phyloP scores from a whole-genome alignment of 2,329 filamentous ascomycete species.

The Clarireedia sp. region DNA sequence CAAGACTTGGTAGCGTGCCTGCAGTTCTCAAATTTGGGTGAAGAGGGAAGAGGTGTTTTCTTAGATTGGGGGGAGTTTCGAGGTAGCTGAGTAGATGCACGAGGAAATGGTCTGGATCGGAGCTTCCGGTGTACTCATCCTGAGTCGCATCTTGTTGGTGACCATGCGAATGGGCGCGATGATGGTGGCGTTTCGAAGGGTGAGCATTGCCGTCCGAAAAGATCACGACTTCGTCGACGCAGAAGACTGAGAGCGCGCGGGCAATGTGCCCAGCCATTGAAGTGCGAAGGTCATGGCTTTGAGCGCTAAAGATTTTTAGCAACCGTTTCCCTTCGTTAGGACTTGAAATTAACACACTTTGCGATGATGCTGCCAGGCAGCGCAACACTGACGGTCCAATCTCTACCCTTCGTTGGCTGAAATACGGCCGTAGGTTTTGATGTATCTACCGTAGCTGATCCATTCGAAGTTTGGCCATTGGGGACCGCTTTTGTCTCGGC shows the following conservation, averaged over 20 bases:
- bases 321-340: too few relatives aligned
- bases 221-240: conserved; percentile 74
- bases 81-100: conserved; percentile 73
- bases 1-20: conserved; percentile 66
- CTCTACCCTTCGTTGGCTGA: conserved; percentile 51
- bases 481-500: conserved; percentile 20
- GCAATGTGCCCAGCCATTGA: conserved; percentile 67
- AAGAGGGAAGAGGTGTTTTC: conserved; percentile 65
- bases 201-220: conserved; percentile 60
- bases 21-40: conserved; percentile 71
- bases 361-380: conserved; percentile 70
- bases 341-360: conserved; percentile 45
- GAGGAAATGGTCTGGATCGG: conserved; percentile 73
- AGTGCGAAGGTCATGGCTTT: conserved; percentile 58
- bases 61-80: conserved; percentile 77
- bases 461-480: conserved; percentile 13
- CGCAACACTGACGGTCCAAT: conserved; percentile 70
- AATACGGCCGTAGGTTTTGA: conserved; percentile 65
- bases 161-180: conserved; percentile 15
- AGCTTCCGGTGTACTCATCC: conserved; percentile 52
- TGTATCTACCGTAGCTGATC: conserved; percentile 34
- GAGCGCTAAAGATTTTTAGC: conserved; percentile 16
- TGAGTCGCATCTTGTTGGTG: conserved; percentile 38
- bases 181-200: conserved; percentile 19
- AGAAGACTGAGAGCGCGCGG: conserved; percentile 74